Conservation (phyloP, 306 rosid species). For the Fragaria nilgerrensis region DNA sequence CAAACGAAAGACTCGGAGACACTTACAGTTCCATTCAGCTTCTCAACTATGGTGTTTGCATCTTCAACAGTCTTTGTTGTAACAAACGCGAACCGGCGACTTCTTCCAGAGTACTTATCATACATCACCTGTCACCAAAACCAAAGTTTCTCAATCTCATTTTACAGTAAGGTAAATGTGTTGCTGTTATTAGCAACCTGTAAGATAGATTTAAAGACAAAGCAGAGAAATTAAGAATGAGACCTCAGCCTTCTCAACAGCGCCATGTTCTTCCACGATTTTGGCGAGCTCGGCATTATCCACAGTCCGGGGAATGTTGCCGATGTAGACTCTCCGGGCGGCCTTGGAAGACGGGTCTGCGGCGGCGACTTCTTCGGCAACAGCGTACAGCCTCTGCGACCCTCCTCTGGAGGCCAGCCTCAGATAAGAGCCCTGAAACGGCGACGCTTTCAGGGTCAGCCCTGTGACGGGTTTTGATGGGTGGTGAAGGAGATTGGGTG, state of each 20-base stretch:
- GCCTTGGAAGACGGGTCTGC: conserved; percentile 44
- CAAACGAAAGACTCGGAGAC: not conserved
- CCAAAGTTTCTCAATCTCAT: not conserved
- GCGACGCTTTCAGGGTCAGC: conserved; percentile 18
- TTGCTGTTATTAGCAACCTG: too few relatives aligned
- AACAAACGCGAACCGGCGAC: conserved; percentile 92
- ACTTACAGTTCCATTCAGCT: conserved; percentile 87
- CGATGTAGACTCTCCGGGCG: conserved; percentile 69
- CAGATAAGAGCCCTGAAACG: conserved; percentile 30
- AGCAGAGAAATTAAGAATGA: not conserved
- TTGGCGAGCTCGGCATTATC: conserved; percentile 58
- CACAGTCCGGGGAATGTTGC: conserved; percentile 81
- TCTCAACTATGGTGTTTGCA: conserved; percentile 72
- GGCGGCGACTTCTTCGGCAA: conserved; percentile 50
- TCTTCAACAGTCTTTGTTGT: conserved; percentile 76
- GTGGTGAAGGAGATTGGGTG: conserved; percentile 43
- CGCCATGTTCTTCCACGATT: conserved; percentile 76
- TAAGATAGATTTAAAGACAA: too few relatives aligned
- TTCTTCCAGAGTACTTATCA: conserved; percentile 87
- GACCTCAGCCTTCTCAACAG: conserved; percentile 88
- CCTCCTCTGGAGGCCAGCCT: conserved; percentile 6
- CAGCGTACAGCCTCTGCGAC: conserved; percentile 42
- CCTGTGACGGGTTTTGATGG: conserved; percentile 31
- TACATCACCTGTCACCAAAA: conserved; percentile 69
- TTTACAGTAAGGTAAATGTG: too few relatives aligned